Conservation (phyloP, 331 rosid species). For the Rhamnella rubrinervis region DNA sequence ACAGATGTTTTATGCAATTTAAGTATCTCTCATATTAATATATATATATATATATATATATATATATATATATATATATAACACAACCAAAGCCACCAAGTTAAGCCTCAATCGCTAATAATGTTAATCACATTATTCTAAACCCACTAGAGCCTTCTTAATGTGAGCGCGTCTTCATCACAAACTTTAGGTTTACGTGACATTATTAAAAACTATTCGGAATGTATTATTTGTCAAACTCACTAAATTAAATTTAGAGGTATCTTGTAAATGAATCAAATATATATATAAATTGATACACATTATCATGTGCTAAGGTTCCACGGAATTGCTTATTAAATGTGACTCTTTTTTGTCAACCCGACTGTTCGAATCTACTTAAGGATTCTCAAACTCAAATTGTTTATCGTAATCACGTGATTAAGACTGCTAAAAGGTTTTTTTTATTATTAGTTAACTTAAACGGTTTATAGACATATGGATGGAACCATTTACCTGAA, state of each 20-base stretch:
- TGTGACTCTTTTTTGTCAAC: slow-evolving; percentile 21
- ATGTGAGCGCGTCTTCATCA: slow-evolving; percentile 1
- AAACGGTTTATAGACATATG: too few species aligned
- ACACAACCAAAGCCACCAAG: background rate
- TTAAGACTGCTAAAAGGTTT: background rate
- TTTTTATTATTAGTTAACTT: background rate
- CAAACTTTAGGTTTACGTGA: background rate
- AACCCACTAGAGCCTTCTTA: background rate
- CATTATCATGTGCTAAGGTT: slow-evolving; percentile 36
- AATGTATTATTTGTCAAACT: slow-evolving; percentile 9
- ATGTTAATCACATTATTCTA: too few species aligned
- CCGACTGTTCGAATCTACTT: slow-evolving; percentile 32
- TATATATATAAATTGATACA: too few species aligned
- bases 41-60: background rate
- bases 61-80: too few species aligned
- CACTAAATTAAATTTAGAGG: background rate
- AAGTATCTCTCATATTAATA: background rate
- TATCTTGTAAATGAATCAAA: slow-evolving; percentile 2
- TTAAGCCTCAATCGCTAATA: background rate
- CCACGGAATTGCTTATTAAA: slow-evolving; percentile 25
- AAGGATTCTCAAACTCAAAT: slow-evolving; percentile 26
- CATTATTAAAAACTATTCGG: background rate
- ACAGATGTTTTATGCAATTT: slow-evolving; percentile 11
- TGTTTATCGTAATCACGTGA: slow-evolving; percentile 36
- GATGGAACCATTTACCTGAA: too few species aligned